These are phyloP conservation scores for Dothideomycetes sp. DNA, from an alignment of 2,329 filamentous ascomycete genomes.

Conservation along the genomic window DNA sequence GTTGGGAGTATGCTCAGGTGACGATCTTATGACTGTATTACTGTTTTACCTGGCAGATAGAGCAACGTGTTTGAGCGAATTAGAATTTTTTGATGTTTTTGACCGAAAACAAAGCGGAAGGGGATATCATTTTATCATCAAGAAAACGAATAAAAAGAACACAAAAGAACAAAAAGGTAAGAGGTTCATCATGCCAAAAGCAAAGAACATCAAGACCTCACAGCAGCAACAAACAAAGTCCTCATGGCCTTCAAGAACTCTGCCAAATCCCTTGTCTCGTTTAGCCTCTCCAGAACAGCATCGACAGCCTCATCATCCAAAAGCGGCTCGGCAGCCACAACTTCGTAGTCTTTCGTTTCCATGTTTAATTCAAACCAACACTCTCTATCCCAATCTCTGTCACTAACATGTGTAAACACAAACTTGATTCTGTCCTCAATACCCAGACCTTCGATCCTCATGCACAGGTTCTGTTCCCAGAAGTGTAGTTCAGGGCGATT, in stretches of 20 bases:
- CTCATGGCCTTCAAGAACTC: conserved; percentile 73
- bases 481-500: conserved; percentile 92
- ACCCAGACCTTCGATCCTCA: conserved; percentile 74
- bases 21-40: too few relatives aligned
- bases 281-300: conserved; percentile 65
- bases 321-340: conserved; percentile 72
- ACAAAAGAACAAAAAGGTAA: neutral
- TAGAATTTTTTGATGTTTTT: too few relatives aligned
- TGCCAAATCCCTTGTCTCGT: conserved; percentile 67
- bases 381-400: conserved; percentile 79
- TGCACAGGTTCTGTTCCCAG: conserved; percentile 84
- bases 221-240: conserved; percentile 56
- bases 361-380: conserved; percentile 90
- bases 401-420: conserved; percentile 76
- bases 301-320: conserved; percentile 71
- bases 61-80: too few relatives aligned
- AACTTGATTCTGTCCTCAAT: conserved; percentile 76
- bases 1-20: too few relatives aligned
- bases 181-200: neutral
- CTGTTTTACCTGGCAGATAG: too few relatives aligned
- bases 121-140: too few relatives aligned
- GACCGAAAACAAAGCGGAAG: too few relatives aligned
- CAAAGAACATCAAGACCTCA: conserved; percentile 36
- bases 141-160: neutral
- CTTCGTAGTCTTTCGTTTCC: conserved; percentile 71